Percentiles rank a stretch among this genome's conserved stretches.
phyloP scores from a whole-genome alignment of 2,329 filamentous ascomycete genomes.

The Hypoxylon sp. region DNA sequence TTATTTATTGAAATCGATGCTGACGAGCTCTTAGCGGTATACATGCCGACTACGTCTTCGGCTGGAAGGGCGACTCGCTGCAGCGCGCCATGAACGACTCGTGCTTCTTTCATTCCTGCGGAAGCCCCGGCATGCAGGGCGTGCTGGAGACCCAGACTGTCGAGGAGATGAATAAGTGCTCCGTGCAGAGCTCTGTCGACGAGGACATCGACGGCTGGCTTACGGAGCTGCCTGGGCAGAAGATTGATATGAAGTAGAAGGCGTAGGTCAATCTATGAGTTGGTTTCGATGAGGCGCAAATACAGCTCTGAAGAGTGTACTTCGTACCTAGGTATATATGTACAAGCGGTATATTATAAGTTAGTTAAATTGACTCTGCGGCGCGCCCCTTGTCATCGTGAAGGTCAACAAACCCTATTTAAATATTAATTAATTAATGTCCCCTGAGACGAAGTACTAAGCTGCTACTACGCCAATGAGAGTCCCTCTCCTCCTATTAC shows the following conservation, averaged over 20 bases:
- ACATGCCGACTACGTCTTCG: constrained; percentile 49
- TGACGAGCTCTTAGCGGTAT: too few species aligned
- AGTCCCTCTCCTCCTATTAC: not conserved
- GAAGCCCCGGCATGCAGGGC: constrained; percentile 38
- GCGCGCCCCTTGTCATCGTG: too few species aligned
- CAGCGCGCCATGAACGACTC: constrained; percentile 45
- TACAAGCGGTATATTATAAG: too few species aligned
- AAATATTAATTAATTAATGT: not conserved
- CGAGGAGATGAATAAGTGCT: constrained; percentile 46
- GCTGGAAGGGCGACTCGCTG: constrained; percentile 42
- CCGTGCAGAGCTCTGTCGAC: constrained; percentile 40
- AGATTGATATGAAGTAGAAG: constrained; percentile 4
- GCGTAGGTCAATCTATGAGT: not conserved
- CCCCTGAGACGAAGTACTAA: not conserved
- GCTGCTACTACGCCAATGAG: not conserved
- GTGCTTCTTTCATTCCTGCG: constrained; percentile 48
- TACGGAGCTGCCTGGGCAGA: constrained; percentile 20
- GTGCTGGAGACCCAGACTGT: constrained; percentile 47
- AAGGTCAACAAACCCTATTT: too few species aligned
- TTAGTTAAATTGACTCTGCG: too few species aligned
- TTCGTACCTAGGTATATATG: too few species aligned
- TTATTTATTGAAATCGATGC: too few species aligned
- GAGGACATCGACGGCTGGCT: constrained; percentile 45
- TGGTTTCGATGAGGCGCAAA: too few species aligned
- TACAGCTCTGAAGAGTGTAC: too few species aligned